phyloP scores from a whole-genome alignment of 2,329 filamentous ascomycete species.

The Ascochyta lentis region DNA sequence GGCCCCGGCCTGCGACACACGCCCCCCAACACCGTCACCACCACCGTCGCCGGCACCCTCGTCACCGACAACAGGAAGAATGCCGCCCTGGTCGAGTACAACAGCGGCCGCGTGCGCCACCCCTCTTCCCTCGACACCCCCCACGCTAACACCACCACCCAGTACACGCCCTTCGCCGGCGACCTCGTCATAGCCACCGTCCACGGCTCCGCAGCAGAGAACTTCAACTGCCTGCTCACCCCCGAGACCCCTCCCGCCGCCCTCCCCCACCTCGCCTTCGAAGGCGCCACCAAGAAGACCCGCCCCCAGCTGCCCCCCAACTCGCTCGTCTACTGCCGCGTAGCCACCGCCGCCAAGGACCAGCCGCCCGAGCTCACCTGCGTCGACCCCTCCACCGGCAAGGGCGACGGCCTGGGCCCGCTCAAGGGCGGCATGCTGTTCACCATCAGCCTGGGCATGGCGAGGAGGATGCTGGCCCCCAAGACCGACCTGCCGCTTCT shows the following conservation, averaged over 20 bases:
- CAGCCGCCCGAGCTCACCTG: constrained; percentile 93
- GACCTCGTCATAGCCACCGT: constrained; percentile 91
- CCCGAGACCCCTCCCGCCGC: constrained; percentile 67
- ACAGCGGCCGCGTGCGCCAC: constrained; percentile 68
- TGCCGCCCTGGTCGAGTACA: constrained; percentile 77
- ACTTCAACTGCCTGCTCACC: constrained; percentile 80
- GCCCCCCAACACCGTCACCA: constrained; percentile 74
- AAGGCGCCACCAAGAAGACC: constrained; percentile 90
- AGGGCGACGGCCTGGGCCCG: constrained; percentile 84
- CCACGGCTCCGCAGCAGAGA: constrained; percentile 75
- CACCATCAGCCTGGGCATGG: constrained; percentile 78
- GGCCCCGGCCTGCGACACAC: constrained; percentile 85
- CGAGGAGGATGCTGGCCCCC: constrained; percentile 74
- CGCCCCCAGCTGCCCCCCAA: constrained; percentile 77
- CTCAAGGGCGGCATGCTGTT: constrained; percentile 88
- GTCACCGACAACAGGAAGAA: constrained; percentile 75
- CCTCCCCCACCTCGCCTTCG: constrained; percentile 89
- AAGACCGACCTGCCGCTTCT: constrained; percentile 72
- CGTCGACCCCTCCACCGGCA: constrained; percentile 83
- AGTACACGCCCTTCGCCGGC: constrained; percentile 81
- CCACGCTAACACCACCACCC: constrained; percentile 26
- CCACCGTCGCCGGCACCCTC: constrained; percentile 72
- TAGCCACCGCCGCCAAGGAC: constrained; percentile 65
- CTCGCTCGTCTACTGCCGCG: constrained; percentile 86
- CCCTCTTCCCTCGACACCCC: constrained; percentile 16